Evolutionary conservation across 345 rosid species (phyloP).

Genomic region (Excoecaria cochinchinensis): DNA sequence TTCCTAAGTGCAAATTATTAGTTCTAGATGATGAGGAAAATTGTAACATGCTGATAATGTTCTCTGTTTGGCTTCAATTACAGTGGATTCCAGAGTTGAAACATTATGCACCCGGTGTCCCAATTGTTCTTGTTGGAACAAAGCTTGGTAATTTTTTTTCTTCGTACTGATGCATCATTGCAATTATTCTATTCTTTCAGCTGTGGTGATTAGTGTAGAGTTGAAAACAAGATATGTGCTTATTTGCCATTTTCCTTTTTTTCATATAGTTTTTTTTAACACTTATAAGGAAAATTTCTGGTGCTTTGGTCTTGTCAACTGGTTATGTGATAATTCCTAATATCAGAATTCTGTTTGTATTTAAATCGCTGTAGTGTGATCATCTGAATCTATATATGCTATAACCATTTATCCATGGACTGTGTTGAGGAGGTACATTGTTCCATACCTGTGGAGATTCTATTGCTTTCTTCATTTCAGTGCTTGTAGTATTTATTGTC

Average conservation of each 20-base stretch:
- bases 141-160: slow-evolving; percentile 27
- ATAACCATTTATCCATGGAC: neutral
- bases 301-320: neutral
- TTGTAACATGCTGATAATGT: neutral
- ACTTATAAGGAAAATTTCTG: neutral
- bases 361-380: neutral
- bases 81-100: slow-evolving; percentile 43
- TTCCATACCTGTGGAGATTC: too few species aligned
- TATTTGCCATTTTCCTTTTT: neutral
- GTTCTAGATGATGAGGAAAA: neutral
- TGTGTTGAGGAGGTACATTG: neutral
- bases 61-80: slow-evolving; percentile 6
- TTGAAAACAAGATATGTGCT: neutral
- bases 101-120: slow-evolving; percentile 39
- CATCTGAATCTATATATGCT: neutral
- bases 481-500: too few species aligned
- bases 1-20: neutral
- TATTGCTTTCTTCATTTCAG: too few species aligned
- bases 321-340: neutral
- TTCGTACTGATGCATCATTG: neutral
- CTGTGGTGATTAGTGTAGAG: neutral
- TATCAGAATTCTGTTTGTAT: neutral
- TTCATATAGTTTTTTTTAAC: neutral
- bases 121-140: slow-evolving; percentile 35
- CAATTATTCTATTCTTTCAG: neutral